Evolutionary conservation across 352 stramenopile genomes (phyloP).

Genomic region (Globisporangium viniferum): DNA sequence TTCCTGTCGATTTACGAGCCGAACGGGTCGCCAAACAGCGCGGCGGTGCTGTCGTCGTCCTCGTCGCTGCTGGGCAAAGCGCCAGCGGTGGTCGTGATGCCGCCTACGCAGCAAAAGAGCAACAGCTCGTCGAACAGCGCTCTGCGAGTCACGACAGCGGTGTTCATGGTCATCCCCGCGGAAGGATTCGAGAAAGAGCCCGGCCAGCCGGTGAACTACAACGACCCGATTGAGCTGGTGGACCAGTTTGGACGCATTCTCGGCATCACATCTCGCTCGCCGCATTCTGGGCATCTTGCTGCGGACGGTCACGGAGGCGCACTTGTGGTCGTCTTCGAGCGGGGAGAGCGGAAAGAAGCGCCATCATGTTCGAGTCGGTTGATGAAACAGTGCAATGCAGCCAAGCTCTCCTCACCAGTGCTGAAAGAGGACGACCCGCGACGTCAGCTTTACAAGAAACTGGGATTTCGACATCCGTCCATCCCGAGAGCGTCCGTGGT

Average conservation of each 20-base stretch:
- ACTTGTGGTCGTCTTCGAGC: constrained; percentile 35
- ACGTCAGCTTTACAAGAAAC: constrained; percentile 12
- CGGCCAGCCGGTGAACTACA: constrained; percentile 38
- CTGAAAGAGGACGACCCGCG: constrained; percentile 3
- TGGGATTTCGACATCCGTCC: constrained; percentile 15
- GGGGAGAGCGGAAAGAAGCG: not conserved
- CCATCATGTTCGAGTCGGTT: not conserved
- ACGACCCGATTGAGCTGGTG: constrained; percentile 35
- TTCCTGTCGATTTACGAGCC: constrained; percentile 29
- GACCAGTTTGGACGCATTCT: constrained; percentile 30
- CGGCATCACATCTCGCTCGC: constrained; percentile 25
- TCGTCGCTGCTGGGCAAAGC: constrained; percentile 22
- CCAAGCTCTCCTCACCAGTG: not conserved
- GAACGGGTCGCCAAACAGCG: not conserved
- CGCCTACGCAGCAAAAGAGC: constrained; percentile 10
- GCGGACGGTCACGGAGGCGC: constrained; percentile 30
- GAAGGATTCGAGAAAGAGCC: constrained; percentile 38
- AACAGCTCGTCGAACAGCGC: not conserved
- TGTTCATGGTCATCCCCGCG: constrained; percentile 36
- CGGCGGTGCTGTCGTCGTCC: not conserved
- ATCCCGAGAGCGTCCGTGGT: constrained; percentile 14
- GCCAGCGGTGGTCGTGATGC: constrained; percentile 27
- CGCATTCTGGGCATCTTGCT: constrained; percentile 27
- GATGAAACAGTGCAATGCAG: constrained; percentile 5
- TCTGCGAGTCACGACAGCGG: constrained; percentile 12